These are phyloP conservation scores for Dryas drummondii DNA, from an alignment of 306 rosid species.

Conservation along the genomic window DNA sequence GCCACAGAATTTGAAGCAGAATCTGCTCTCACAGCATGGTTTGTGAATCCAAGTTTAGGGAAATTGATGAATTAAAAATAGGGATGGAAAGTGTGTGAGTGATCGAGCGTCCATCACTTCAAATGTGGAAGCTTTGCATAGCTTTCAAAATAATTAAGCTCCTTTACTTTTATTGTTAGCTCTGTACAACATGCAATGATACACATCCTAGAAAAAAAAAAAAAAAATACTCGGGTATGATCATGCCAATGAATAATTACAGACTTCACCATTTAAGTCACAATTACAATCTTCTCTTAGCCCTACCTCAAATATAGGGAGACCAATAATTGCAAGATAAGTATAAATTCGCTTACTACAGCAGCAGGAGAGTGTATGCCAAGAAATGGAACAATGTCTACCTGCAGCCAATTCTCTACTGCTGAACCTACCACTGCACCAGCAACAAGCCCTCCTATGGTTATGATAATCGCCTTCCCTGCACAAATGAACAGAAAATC, in stretches of 20 bases:
- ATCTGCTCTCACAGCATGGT: neutral
- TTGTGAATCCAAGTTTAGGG: neutral
- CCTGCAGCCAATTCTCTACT: constrained; percentile 95
- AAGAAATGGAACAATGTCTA: constrained; percentile 90
- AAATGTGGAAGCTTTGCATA: neutral
- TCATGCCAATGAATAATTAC: constrained; percentile 83
- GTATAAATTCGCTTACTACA: constrained; percentile 76
- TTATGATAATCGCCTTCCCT: constrained; percentile 91
- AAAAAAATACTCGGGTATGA: constrained; percentile 34
- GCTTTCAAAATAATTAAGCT: constrained; percentile 25
- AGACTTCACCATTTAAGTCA: constrained; percentile 45
- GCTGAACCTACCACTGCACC: constrained; percentile 94
- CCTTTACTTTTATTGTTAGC: constrained; percentile 33
- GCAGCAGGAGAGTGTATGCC: constrained; percentile 97
- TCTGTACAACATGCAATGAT: constrained; percentile 66
- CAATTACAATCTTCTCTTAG: constrained; percentile 31
- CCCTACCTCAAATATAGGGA: constrained; percentile 83
- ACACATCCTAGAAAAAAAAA: constrained; percentile 49
- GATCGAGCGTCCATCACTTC: neutral
- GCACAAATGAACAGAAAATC: constrained; percentile 36
- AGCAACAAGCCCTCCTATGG: constrained; percentile 87
- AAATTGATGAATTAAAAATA: neutral
- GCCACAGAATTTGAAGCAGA: neutral
- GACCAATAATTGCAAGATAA: constrained; percentile 86
- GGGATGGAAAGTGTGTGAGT: neutral